These are phyloP conservation scores for Lojkania enalia DNA, from an alignment of 2,329 filamentous ascomycete species.

Conservation along the genomic window DNA sequence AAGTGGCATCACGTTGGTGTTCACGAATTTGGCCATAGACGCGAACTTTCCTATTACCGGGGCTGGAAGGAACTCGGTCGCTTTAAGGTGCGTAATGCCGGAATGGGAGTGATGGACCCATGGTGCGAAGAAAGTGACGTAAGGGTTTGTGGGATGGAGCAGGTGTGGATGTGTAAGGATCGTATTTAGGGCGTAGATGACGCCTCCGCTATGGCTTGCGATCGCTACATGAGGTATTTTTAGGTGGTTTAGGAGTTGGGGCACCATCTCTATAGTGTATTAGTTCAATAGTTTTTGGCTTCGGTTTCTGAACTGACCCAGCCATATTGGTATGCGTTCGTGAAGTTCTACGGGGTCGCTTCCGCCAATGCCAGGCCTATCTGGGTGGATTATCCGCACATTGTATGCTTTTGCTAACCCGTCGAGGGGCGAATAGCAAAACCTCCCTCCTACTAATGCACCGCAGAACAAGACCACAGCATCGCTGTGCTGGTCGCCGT, in stretches of 20 bases:
- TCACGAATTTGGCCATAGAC: conserved; percentile 22
- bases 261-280: conserved; percentile 30
- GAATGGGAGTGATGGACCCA: conserved; percentile 38
- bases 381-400: conserved; percentile 35
- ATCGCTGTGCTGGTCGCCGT: conserved; percentile 30
- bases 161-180: conserved; percentile 31
- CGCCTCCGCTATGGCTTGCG: conserved; percentile 38
- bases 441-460: conserved; percentile 29
- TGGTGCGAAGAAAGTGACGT: conserved; percentile 36
- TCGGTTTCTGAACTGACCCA: conserved; percentile 29
- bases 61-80: conserved; percentile 29
- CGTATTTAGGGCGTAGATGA: conserved; percentile 35
- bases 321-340: conserved; percentile 31
- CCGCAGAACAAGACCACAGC: conserved; percentile 37
- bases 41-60: conserved; percentile 30
- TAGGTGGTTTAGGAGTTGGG: conserved; percentile 32
- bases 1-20: conserved; percentile 29
- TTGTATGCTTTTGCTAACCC: conserved; percentile 29
- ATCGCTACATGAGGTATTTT: conserved; percentile 34
- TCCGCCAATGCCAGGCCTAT: conserved; percentile 35
- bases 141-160: conserved; percentile 30
- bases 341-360: conserved; percentile 29
- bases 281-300: neutral
- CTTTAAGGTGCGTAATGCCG: conserved; percentile 22
- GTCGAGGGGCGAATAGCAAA: conserved; percentile 31